These are phyloP conservation scores for Arthrobotrys conoides DNA, from an alignment of 2,329 filamentous ascomycete species.

Conservation along the genomic window DNA sequence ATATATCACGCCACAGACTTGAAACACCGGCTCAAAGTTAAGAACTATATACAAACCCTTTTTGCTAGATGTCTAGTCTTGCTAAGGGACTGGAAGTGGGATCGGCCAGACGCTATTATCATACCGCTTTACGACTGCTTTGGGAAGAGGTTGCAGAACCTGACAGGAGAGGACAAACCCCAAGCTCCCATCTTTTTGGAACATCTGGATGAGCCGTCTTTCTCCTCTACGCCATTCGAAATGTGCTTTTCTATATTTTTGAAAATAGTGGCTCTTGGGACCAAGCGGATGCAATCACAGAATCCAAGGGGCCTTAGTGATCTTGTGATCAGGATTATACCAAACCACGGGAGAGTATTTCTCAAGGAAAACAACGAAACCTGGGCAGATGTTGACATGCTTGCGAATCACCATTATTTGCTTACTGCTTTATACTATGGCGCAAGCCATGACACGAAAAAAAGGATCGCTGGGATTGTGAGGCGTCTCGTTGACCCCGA, in stretches of 20 bases:
- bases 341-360: conserved; percentile 77
- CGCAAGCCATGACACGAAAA: conserved; percentile 71
- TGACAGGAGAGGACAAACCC: conserved; percentile 77
- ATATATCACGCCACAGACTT: conserved; percentile 71
- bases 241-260: conserved; percentile 78
- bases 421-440: conserved; percentile 78
- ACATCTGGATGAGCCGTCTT: conserved; percentile 69
- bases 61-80: conserved; percentile 76
- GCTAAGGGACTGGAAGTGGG: conserved; percentile 77
- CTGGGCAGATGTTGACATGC: conserved; percentile 74
- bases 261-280: conserved; percentile 75
- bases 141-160: conserved; percentile 74
- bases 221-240: conserved; percentile 73
- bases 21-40: background rate
- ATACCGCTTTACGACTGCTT: conserved; percentile 79
- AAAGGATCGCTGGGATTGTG: conserved; percentile 67
- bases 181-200: conserved; percentile 76
- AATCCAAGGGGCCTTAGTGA: conserved; percentile 74
- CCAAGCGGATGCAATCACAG: conserved; percentile 71
- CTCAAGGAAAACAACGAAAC: conserved; percentile 75
- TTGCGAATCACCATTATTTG: conserved; percentile 79
- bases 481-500: conserved; percentile 74
- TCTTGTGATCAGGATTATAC: conserved; percentile 74
- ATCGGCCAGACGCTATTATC: conserved; percentile 70
- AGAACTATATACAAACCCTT: conserved; percentile 69